Percentiles rank a stretch among this genome's conserved stretches.
Evolutionary conservation across 1,284 basidiomycete genomes (phyloP).

Genomic region (Macrocystidia cucumis): DNA sequence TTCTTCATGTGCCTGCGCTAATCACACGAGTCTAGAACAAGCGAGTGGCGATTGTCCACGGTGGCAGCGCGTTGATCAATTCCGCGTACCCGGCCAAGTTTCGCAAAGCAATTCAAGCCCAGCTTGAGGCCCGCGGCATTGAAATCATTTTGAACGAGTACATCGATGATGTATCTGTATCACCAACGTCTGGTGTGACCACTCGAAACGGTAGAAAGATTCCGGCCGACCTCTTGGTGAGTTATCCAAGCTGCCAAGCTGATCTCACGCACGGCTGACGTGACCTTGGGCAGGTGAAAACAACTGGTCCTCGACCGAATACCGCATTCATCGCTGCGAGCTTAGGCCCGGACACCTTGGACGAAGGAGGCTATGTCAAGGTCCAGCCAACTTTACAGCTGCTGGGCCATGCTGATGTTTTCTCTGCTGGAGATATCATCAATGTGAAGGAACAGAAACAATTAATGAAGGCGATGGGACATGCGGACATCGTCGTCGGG

Average conservation of each 20-base stretch:
- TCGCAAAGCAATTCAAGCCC: constrained; percentile 38
- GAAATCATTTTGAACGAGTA: constrained; percentile 47
- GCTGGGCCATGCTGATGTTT: constrained; percentile 38
- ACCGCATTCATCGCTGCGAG: constrained; percentile 37
- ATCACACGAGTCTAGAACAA: constrained; percentile 30
- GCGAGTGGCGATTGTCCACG: constrained; percentile 59
- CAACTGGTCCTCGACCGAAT: constrained; percentile 45
- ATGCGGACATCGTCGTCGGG: constrained; percentile 33
- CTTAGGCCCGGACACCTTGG: constrained; percentile 35
- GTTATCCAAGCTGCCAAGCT: constrained; percentile 14
- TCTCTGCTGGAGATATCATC: constrained; percentile 55
- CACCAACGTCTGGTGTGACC: constrained; percentile 25
- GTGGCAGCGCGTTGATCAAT: constrained; percentile 44
- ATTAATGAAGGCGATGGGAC: constrained; percentile 36
- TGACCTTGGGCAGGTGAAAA: constrained; percentile 29
- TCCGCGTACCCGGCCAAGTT: constrained; percentile 46
- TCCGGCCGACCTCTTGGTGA: constrained; percentile 51
- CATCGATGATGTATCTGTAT: constrained; percentile 43
- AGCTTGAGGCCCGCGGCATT: constrained; percentile 35
- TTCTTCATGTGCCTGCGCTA: not conserved
- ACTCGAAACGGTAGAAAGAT: constrained; percentile 48
- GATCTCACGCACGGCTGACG: not conserved
- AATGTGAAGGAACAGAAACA: constrained; percentile 56
- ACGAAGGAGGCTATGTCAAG: constrained; percentile 33
- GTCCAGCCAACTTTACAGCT: constrained; percentile 50